Evolutionary conservation across 176 grass and related monocot species (phyloP).

Genomic region (Luzula sylvatica): DNA sequence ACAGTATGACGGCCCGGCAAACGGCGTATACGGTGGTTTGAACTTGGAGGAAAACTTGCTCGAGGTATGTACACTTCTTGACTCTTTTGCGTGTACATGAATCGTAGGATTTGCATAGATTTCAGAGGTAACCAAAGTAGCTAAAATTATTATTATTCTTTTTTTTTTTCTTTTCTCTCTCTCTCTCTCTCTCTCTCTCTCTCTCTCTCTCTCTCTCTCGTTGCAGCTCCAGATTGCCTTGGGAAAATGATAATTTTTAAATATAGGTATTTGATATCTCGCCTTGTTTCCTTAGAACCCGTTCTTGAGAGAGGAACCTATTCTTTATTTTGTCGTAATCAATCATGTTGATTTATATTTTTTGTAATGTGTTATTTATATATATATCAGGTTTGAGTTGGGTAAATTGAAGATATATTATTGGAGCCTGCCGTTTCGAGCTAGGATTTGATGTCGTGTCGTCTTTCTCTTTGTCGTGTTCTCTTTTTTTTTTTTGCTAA

Average conservation of each 20-base stretch:
- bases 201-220: background rate
- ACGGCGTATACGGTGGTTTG: slow-evolving; percentile 19
- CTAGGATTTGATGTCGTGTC: slow-evolving; percentile 11
- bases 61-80: slow-evolving; percentile 11
- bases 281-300: too few relatives aligned
- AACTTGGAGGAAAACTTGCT: slow-evolving; percentile 16
- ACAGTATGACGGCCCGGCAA: slow-evolving; percentile 51
- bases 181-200: too few relatives aligned
- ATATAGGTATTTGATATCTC: too few relatives aligned
- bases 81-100: background rate
- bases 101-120: background rate
- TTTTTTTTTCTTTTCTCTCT: background rate
- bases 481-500: slow-evolving; percentile 6
- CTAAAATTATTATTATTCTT: slow-evolving; percentile 8
- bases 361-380: background rate
- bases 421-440: background rate
- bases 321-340: too few relatives aligned
- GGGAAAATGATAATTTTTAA: slow-evolving; percentile 8
- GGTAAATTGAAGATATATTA: slow-evolving; percentile 3
- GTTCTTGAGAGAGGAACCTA: too few relatives aligned
- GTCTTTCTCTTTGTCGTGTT: slow-evolving; percentile 16
- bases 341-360: background rate
- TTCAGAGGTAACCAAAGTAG: slow-evolving; percentile 6
- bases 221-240: slow-evolving; percentile 28
- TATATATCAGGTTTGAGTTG: slow-evolving; percentile 12